Conservation (phyloP, 352 stramenopile genomes). For the Phytophthora megakarya region DNA sequence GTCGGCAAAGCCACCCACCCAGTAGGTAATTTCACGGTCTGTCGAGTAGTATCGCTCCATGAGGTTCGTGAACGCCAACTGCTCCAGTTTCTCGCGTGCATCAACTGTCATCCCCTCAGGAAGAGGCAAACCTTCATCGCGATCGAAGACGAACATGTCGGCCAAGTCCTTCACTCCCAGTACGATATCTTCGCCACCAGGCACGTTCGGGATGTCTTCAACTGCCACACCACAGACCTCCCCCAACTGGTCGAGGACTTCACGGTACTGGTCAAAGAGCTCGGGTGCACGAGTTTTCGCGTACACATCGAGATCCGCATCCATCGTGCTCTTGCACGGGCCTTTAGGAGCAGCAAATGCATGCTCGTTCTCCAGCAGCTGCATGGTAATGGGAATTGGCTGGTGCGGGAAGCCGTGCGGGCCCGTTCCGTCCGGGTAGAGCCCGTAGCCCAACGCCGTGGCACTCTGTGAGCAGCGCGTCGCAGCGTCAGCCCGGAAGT, state of each 20-base stretch:
- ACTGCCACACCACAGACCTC: constrained; percentile 67
- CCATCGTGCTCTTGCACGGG: constrained; percentile 58
- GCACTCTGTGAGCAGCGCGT: constrained; percentile 84
- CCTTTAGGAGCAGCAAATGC: constrained; percentile 84
- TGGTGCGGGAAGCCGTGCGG: constrained; percentile 68
- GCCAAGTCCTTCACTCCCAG: constrained; percentile 83
- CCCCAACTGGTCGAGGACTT: constrained; percentile 60
- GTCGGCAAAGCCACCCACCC: constrained; percentile 75
- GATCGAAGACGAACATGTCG: constrained; percentile 86
- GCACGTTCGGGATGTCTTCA: constrained; percentile 55
- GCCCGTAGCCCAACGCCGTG: constrained; percentile 68
- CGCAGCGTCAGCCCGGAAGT: constrained; percentile 82
- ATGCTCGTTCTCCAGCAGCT: constrained; percentile 84
- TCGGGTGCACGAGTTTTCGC: constrained; percentile 55
- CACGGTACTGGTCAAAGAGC: constrained; percentile 58
- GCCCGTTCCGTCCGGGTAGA: constrained; percentile 83
- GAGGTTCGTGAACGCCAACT: constrained; percentile 80
- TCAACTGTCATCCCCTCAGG: constrained; percentile 60
- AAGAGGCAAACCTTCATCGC: constrained; percentile 61
- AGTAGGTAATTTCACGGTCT: constrained; percentile 82
- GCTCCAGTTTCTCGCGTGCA: constrained; percentile 57
- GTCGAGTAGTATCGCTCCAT: constrained; percentile 89
- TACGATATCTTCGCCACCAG: constrained; percentile 72
- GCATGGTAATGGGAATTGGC: constrained; percentile 85
- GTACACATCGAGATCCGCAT: constrained; percentile 63